A percentile compares a stretch with the other conserved stretches of the same genome.
phyloP scores from a whole-genome alignment of 805 yeast genomes.

The Komagataella ulmi region DNA sequence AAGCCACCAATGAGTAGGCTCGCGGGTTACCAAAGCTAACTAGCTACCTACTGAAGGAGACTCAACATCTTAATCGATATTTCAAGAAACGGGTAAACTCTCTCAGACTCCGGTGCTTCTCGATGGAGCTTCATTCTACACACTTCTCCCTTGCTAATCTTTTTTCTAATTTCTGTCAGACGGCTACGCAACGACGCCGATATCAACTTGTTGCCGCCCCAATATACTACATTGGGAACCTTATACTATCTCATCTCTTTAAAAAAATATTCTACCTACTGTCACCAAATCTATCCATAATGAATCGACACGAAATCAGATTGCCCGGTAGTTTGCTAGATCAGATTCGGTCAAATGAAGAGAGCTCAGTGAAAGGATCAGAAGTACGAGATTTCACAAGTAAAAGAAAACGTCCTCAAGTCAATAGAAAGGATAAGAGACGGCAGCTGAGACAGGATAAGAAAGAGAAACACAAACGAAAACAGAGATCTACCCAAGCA shows the following conservation, averaged over 20 bases:
- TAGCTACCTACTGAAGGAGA: neutral
- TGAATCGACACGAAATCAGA: slow-evolving; percentile 18
- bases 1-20: neutral
- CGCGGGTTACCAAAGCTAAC: neutral
- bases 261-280: neutral
- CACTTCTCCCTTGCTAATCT: no score
- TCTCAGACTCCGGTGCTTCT: no score
- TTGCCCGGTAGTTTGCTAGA: slow-evolving; percentile 30
- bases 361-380: slow-evolving; percentile 19
- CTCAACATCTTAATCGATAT: neutral
- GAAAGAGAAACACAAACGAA: slow-evolving; percentile 13
- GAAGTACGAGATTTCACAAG: slow-evolving; percentile 16
- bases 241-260: neutral
- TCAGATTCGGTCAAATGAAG: slow-evolving; percentile 21
- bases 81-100: no score
- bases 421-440: slow-evolving; percentile 23
- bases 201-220: neutral
- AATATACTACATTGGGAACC: neutral
- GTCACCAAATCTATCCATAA: neutral
- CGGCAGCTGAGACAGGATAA: slow-evolving; percentile 21
- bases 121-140: no score
- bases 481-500: neutral
- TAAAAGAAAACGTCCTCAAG: slow-evolving; percentile 12
- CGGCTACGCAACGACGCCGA: neutral
- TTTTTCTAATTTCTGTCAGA: no score